Evolutionary conservation across 192 early-diverging fungal species (phyloP).

Genomic region (Phycomyces nitens): DNA sequence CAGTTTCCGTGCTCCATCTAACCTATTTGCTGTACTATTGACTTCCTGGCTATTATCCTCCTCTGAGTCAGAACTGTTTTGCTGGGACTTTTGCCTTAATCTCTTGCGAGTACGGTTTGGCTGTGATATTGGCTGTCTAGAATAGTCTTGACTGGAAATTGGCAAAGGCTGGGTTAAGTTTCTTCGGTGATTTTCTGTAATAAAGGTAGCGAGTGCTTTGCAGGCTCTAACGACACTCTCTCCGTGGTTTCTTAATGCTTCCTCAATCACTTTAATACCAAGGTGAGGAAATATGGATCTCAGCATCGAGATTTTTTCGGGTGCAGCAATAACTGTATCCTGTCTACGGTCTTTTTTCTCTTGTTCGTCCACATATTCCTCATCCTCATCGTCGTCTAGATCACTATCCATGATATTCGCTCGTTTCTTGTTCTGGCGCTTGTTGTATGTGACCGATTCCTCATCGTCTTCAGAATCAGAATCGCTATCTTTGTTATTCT

Average conservation of each 20-base stretch:
- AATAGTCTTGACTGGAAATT: too few relatives aligned
- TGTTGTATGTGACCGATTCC: neutral
- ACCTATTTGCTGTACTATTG: neutral
- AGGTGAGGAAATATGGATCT: neutral
- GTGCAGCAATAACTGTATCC: neutral
- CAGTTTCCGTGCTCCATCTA: neutral
- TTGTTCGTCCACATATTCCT: neutral
- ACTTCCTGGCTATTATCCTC: neutral
- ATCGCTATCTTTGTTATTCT: constrained; percentile 15
- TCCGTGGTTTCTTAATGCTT: neutral
- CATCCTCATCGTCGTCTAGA: constrained; percentile 7
- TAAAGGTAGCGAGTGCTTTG: too few relatives aligned
- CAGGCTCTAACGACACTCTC: neutral
- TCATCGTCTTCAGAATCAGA: neutral
- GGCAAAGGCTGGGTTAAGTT: too few relatives aligned
- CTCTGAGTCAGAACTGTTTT: neutral
- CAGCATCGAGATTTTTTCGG: neutral
- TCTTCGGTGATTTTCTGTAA: too few relatives aligned
- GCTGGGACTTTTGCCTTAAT: neutral
- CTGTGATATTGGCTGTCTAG: too few relatives aligned
- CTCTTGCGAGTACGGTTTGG: neutral
- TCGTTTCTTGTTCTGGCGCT: neutral
- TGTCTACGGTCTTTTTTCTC: neutral
- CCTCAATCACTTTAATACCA: neutral
- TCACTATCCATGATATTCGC: neutral